Base-by-base conservation (phyloP, 371 early-diverging fungal species). In the Mucor lusitanicus region DNA sequence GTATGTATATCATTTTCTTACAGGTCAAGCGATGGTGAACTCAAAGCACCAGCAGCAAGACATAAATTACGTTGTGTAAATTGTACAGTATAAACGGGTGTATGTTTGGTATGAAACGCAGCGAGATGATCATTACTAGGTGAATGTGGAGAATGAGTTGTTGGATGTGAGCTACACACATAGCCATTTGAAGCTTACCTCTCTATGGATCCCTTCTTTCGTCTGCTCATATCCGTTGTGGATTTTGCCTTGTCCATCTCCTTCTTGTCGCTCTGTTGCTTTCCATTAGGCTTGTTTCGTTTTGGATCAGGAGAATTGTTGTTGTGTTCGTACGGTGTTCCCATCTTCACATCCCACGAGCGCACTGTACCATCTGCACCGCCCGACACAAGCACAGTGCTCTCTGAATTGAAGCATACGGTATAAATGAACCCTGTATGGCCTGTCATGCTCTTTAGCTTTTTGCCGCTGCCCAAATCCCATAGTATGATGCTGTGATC, bases 401-500 rank as follows among this genome's bases (percentile, higher is more conserved):
- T 92, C 64, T 95, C 95, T 32, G 86, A 78, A 68, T 90, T 93
- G 75, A 99, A 99, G 21, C 85, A 89, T 15, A 98, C 88, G 27
- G 97, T 92, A 68, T 95, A 91, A 4, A 99, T 87, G n/a, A 89
- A 82, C 7, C 88, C 91, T 21, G 89, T 88, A 73, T 99, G 99
- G 2, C 98, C 99, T 6, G 80, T 76, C 89, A 95, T 87, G 33
- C 76, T 79, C 63, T 95, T 93, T 72, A 97, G 78, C 57, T 86
- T 81, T 64, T 88, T 89, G 8, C 97, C 97, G 3, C 91, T 90
- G 8, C 91, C 94, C n/a, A 99, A 84, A 76, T 99, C 99, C 99
- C 99, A 99, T n/a, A 99, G 78, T 58, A 86, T 87, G 64, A 99
- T 89, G 0, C 83, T 82, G 59, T 89, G 90, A 73, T 99, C 99